Conservation (phyloP, 768 basidiomycete genomes). For the Clitopilus passeckerianus region DNA sequence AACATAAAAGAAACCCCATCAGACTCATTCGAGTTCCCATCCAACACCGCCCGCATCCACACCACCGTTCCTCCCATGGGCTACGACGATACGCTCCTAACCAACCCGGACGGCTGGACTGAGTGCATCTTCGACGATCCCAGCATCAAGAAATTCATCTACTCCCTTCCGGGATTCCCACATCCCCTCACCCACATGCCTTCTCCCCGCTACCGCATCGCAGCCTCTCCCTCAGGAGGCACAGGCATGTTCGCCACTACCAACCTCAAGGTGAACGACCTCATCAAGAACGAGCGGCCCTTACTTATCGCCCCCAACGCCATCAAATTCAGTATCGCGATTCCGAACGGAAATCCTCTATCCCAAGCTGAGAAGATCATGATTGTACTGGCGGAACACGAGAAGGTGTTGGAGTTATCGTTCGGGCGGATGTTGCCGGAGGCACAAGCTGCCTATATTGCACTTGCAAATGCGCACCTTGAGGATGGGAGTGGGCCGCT, state of each 20-base stretch:
- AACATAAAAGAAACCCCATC: too few species aligned
- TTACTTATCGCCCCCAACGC: slow-evolving; percentile 20
- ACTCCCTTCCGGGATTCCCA: slow-evolving; percentile 8
- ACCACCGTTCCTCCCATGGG: slow-evolving; percentile 1
- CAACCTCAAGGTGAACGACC: slow-evolving; percentile 20
- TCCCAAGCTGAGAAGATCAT: background rate
- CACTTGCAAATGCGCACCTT: slow-evolving; percentile 18
- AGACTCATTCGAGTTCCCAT: too few species aligned
- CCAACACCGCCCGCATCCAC: background rate
- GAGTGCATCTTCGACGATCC: slow-evolving; percentile 6
- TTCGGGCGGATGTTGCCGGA: slow-evolving; percentile 17
- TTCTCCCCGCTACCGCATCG: background rate
- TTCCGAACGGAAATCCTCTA: background rate
- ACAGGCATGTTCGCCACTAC: slow-evolving; percentile 25
- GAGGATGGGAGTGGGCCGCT: slow-evolving; percentile 26
- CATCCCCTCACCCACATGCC: slow-evolving; percentile 1
- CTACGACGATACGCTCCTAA: background rate
- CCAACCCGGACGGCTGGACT: slow-evolving; percentile 2
- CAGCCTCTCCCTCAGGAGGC: slow-evolving; percentile 9
- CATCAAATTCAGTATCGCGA: background rate
- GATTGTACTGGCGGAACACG: slow-evolving; percentile 7
- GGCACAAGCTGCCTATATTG: slow-evolving; percentile 15
- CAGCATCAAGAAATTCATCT: background rate
- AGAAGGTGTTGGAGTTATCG: slow-evolving; percentile 8
- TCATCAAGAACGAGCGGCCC: slow-evolving; percentile 33